A percentile compares a stretch with the other conserved stretches of the same genome.
These are phyloP conservation scores for Pterocarpus macrocarpus DNA, from an alignment of 306 rosid genomes.

Conservation along the genomic window DNA sequence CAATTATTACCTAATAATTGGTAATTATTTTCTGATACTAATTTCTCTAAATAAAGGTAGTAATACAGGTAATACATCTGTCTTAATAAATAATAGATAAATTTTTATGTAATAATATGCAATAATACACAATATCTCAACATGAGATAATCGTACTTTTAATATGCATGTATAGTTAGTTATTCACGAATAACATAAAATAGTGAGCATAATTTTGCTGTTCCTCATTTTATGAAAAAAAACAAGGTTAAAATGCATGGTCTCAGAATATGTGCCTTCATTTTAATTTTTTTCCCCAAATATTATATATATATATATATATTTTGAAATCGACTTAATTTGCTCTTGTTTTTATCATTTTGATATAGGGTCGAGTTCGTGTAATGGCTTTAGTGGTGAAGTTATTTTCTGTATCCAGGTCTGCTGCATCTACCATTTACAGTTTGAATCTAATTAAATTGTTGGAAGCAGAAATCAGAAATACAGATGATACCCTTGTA, in stretches of 20 bases:
- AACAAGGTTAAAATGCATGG: slow-evolving; percentile 13
- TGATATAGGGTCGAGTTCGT: slow-evolving; percentile 85
- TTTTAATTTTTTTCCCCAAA: neutral
- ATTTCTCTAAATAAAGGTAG: too few species aligned
- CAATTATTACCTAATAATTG: too few species aligned
- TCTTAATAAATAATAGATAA: too few species aligned
- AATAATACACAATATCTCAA: too few species aligned
- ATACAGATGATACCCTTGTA: slow-evolving; percentile 76
- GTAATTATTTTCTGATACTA: too few species aligned
- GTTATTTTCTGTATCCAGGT: slow-evolving; percentile 77
- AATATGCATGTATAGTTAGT: neutral
- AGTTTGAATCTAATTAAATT: slow-evolving; percentile 70
- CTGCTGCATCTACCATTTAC: slow-evolving; percentile 73
- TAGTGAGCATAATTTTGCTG: neutral
- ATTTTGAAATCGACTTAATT: slow-evolving; percentile 35
- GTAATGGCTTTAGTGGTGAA: slow-evolving; percentile 89
- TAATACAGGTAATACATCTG: too few species aligned
- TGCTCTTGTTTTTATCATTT: slow-evolving; percentile 30
- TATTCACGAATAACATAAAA: neutral
- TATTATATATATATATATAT: too few species aligned
- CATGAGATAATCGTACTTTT: neutral
- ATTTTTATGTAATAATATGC: too few species aligned
- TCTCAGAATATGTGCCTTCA: slow-evolving; percentile 15
- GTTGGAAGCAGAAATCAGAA: slow-evolving; percentile 80
- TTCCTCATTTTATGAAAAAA: neutral